Evolutionary conservation across 805 yeast genomes (phyloP).

Genomic region (Schwanniomyces occidentalis): DNA sequence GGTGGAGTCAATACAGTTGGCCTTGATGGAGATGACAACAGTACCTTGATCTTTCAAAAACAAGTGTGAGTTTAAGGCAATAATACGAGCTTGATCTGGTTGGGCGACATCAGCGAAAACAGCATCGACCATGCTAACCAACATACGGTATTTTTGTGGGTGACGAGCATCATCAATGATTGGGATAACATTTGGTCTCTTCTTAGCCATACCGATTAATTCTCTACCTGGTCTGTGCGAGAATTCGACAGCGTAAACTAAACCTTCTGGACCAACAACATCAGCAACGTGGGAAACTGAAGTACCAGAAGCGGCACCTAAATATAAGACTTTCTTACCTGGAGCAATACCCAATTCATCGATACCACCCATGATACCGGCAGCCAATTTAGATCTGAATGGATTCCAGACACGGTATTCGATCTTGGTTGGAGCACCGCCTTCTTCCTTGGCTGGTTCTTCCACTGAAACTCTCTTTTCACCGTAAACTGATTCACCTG

Average conservation of each 20-base stretch:
- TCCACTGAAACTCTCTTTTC: conserved; percentile 95
- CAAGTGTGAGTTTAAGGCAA: conserved; percentile 96
- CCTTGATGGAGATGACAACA: conserved; percentile 97
- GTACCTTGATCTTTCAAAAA: conserved; percentile 98
- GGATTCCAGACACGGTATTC: conserved; percentile 99
- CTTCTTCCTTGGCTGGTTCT: conserved; percentile 87
- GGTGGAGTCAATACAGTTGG: conserved; percentile 99
- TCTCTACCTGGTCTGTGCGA: conserved; percentile 99
- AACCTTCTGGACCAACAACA: conserved; percentile 98
- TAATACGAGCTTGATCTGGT: conserved; percentile 99
- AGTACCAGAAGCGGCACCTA: conserved; percentile 99
- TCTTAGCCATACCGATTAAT: conserved; percentile 98
- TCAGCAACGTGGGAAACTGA: conserved; percentile 98
- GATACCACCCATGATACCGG: conserved; percentile 99
- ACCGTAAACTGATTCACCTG: conserved; percentile 98
- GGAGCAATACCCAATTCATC: conserved; percentile 97
- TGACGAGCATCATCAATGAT: conserved; percentile 99
- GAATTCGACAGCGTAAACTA: conserved; percentile 98
- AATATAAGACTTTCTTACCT: conserved; percentile 94
- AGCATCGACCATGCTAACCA: conserved; percentile 97
- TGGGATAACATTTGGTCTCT: conserved; percentile 99
- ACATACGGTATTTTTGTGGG: conserved; percentile 99
- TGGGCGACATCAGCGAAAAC: conserved; percentile 99
- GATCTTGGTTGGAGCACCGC: conserved; percentile 86
- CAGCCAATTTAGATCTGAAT: conserved; percentile 98